A percentile compares a stretch with the other conserved stretches of the same genome.
Evolutionary conservation across 129 eudicot species (phyloP).

Genomic region (Lactuca saligna): DNA sequence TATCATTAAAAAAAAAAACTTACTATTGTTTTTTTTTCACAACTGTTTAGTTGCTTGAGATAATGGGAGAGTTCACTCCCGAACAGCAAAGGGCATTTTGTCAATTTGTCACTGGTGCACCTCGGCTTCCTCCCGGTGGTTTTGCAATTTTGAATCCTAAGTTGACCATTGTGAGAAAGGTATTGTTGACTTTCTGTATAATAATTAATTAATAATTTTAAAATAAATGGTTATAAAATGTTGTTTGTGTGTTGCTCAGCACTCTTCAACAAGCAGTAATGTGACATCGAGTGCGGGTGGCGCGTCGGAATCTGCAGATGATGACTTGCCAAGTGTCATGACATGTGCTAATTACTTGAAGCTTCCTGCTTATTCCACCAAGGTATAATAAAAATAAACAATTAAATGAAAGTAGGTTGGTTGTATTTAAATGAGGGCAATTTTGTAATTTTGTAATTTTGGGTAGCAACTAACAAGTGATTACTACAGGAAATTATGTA

Average conservation of each 20-base stretch:
- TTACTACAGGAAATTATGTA: slow-evolving; percentile 67
- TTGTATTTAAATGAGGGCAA: background rate
- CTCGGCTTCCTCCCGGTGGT: slow-evolving; percentile 92
- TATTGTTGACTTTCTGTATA: slow-evolving; percentile 17
- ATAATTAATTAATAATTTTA: background rate
- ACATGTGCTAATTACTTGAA: slow-evolving; percentile 94
- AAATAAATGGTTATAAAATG: no score
- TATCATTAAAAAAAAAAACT: background rate
- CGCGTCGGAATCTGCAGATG: slow-evolving; percentile 68
- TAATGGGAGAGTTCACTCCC: slow-evolving; percentile 80
- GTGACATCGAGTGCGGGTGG: slow-evolving; percentile 43
- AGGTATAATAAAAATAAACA: slow-evolving; percentile 44
- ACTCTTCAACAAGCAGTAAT: slow-evolving; percentile 50
- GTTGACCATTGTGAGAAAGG: slow-evolving; percentile 89
- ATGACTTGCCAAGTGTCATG: slow-evolving; percentile 94
- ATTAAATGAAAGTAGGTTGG: no score
- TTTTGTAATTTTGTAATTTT: no score
- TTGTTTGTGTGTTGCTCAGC: slow-evolving; percentile 41
- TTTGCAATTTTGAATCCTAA: slow-evolving; percentile 78
- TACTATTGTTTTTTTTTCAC: background rate
- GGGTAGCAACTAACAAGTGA: no score
- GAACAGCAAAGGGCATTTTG: slow-evolving; percentile 88
- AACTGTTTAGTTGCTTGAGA: slow-evolving; percentile 68
- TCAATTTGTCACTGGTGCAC: slow-evolving; percentile 92
- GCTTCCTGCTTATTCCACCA: slow-evolving; percentile 87